These are phyloP conservation scores for Quercus alba DNA, from an alignment of 306 rosid genomes.

Conservation along the genomic window DNA sequence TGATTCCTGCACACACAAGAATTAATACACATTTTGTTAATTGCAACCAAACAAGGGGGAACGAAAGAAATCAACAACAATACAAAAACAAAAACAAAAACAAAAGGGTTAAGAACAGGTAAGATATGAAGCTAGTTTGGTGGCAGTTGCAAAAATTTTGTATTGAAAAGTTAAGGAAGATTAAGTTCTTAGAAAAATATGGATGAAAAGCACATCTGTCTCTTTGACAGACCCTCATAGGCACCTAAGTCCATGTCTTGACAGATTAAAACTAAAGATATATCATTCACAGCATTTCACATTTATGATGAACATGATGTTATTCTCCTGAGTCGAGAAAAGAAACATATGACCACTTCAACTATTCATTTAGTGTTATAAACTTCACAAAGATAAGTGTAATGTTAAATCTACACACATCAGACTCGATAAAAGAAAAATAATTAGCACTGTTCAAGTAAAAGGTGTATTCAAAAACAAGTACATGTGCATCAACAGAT, in stretches of 20 bases:
- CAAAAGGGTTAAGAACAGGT: neutral
- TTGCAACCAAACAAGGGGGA: conserved; percentile 10
- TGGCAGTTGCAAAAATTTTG: neutral
- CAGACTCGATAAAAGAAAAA: neutral
- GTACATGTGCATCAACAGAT: neutral
- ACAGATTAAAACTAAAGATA: neutral
- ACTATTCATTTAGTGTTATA: neutral
- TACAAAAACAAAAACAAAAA: neutral
- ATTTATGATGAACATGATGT: neutral
- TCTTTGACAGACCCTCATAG: neutral
- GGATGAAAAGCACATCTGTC: neutral
- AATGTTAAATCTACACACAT: neutral
- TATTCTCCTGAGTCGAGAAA: neutral
- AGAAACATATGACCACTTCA: neutral
- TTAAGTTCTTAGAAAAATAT: neutral
- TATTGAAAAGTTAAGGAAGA: neutral
- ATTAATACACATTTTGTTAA: conserved; percentile 12
- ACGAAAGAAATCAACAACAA: neutral
- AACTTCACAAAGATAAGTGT: neutral
- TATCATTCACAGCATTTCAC: neutral
- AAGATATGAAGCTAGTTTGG: neutral
- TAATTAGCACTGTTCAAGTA: neutral
- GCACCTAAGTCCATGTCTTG: neutral
- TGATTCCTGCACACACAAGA: conserved; percentile 50
- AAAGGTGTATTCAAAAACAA: neutral